These are phyloP conservation scores for Neospora caninum DNA, from an alignment of 169 alveolate genomes.

Conservation along the genomic window DNA sequence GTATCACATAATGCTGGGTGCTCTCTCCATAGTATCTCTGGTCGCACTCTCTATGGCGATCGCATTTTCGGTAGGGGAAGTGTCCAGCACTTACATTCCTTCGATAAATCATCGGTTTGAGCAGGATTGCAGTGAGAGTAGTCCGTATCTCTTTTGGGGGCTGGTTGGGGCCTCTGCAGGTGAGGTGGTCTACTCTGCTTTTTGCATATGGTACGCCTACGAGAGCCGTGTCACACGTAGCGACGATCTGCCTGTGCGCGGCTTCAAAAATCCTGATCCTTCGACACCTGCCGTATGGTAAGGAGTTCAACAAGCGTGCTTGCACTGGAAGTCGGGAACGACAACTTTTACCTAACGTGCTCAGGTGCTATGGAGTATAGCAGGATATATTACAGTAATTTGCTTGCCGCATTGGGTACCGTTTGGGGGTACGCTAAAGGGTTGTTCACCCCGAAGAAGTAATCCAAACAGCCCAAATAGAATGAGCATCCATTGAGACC, in stretches of 20 bases:
- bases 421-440: not conserved
- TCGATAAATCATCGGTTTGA: not conserved
- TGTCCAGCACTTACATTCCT: not conserved
- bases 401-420: not conserved
- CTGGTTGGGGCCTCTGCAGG: not conserved
- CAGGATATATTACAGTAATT: not conserved
- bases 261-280: not conserved
- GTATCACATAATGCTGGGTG: not conserved
- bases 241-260: not conserved
- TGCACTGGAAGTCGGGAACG: not conserved
- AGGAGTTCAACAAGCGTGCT: not conserved
- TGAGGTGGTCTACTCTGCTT: not conserved
- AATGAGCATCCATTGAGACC: not conserved
- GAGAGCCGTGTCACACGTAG: not conserved
- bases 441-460: not conserved
- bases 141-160: not conserved
- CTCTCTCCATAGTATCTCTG: not conserved
- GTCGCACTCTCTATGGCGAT: conserved; percentile 1
- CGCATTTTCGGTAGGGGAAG: not conserved
- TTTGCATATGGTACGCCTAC: no score
- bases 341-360: not conserved
- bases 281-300: conserved; percentile 2
- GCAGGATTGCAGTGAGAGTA: conserved; percentile 14
- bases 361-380: not conserved
- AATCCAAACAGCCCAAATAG: not conserved